These are phyloP conservation scores for Beauveria caledonica DNA, from an alignment of 2,329 filamentous ascomycete genomes.

Conservation along the genomic window DNA sequence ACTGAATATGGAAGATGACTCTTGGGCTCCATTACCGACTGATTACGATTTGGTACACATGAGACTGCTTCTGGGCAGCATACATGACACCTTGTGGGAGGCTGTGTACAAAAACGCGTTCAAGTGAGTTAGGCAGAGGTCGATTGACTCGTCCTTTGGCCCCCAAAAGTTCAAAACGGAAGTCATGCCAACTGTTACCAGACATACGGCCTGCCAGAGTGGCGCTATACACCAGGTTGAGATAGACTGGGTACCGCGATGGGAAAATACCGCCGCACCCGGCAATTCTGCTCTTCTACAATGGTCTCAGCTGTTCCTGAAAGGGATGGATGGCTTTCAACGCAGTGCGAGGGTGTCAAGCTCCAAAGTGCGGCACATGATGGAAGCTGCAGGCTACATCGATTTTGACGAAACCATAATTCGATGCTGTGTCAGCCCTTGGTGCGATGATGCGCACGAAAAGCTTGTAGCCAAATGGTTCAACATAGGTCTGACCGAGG, in stretches of 20 bases:
- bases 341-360: slow-evolving; percentile 55
- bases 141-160: neutral
- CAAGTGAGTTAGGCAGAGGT: slow-evolving; percentile 31
- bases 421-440: slow-evolving; percentile 64
- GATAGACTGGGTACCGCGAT: slow-evolving; percentile 72
- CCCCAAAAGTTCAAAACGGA: neutral
- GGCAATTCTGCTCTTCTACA: slow-evolving; percentile 49
- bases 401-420: slow-evolving; percentile 67
- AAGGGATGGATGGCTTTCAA: slow-evolving; percentile 57
- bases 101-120: slow-evolving; percentile 64
- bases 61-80: slow-evolving; percentile 69
- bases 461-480: slow-evolving; percentile 75
- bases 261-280: slow-evolving; percentile 57
- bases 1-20: slow-evolving; percentile 65
- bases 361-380: slow-evolving; percentile 43
- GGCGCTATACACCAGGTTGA: slow-evolving; percentile 84
- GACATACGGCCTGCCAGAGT: slow-evolving; percentile 60
- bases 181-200: slow-evolving; percentile 25
- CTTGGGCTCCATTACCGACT: slow-evolving; percentile 43
- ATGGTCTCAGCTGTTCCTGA: slow-evolving; percentile 63
- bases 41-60: slow-evolving; percentile 79
- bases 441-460: slow-evolving; percentile 55
- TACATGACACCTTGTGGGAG: slow-evolving; percentile 59
- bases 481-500: slow-evolving; percentile 66
- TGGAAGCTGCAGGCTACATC: slow-evolving; percentile 67